Percentiles rank a stretch among this genome's conserved stretches.
Conservation (phyloP, 768 basidiomycete species). For the Tulasnella sp. region DNA sequence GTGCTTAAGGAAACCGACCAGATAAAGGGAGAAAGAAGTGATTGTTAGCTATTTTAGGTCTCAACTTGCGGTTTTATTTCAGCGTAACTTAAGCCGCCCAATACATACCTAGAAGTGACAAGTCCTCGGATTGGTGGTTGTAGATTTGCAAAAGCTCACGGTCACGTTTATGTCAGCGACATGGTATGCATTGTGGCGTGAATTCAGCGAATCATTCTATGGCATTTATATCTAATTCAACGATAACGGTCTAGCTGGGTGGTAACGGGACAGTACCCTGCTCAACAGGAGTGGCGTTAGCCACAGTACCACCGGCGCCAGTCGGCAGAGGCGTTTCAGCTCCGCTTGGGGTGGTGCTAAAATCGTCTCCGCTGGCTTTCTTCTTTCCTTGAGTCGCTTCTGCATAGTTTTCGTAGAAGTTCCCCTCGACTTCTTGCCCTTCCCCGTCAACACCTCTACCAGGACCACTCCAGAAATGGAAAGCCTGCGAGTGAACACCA, state of each 20-base stretch:
- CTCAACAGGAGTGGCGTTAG: not conserved
- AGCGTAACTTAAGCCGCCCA: not conserved
- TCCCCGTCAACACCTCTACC: constrained; percentile 49
- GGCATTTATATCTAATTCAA: not conserved
- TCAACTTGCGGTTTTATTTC: too few species aligned
- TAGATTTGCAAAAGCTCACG: not conserved
- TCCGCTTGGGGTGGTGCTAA: not conserved
- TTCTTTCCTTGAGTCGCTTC: constrained; percentile 15
- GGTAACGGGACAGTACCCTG: not conserved
- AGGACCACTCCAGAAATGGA: constrained; percentile 89
- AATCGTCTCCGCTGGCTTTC: not conserved
- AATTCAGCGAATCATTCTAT: not conserved
- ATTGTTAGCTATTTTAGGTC: not conserved
- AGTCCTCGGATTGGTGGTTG: not conserved
- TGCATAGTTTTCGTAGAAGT: constrained; percentile 80
- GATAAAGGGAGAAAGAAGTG: not conserved
- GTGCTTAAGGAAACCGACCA: not conserved
- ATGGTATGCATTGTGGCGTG: not conserved
- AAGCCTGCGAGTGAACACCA: constrained; percentile 80
- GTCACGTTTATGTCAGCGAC: not conserved
- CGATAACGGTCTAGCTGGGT: not conserved
- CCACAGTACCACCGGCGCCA: not conserved
- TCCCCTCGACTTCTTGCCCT: constrained; percentile 51
- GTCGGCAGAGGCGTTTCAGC: not conserved
- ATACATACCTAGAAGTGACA: not conserved